Evolutionary conservation across 1,284 basidiomycete genomes (phyloP).

Genomic region (Cutaneotrichosporon curvatum): DNA sequence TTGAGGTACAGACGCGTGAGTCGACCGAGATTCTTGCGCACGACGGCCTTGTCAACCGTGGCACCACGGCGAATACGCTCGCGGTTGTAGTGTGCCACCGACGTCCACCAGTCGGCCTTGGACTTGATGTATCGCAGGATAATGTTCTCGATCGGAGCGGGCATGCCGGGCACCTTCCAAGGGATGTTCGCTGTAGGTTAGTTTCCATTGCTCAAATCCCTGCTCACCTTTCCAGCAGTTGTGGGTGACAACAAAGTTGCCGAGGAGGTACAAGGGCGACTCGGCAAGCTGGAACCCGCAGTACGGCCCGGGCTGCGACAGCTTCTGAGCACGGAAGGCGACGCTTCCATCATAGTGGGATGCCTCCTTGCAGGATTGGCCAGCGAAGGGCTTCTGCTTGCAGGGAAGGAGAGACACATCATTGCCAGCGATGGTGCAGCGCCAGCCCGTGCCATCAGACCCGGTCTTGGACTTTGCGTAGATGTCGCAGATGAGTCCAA

Average conservation of each 20-base stretch:
- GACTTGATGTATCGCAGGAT: constrained; percentile 98
- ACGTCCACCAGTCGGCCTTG: constrained; percentile 99
- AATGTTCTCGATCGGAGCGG: constrained; percentile 97
- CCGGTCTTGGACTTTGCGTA: too few relatives aligned
- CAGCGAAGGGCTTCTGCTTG: too few relatives aligned
- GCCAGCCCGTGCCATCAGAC: too few relatives aligned
- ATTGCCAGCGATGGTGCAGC: too few relatives aligned
- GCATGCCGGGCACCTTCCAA: constrained; percentile 47
- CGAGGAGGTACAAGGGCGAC: not conserved
- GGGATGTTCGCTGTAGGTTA: constrained; percentile 88
- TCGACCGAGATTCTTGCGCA: constrained; percentile 49
- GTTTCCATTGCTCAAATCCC: too few relatives aligned
- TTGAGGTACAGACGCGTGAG: constrained; percentile 75
- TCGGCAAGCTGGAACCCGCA: not conserved
- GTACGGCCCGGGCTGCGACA: too few relatives aligned
- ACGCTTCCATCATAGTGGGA: too few relatives aligned
- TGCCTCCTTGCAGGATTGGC: too few relatives aligned
- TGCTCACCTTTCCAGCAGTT: too few relatives aligned
- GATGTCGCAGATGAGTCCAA: too few relatives aligned
- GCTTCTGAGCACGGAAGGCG: too few relatives aligned
- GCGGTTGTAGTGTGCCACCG: constrained; percentile 60
- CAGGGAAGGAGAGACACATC: too few relatives aligned
- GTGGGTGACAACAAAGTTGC: constrained; percentile 38
- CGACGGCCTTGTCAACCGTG: constrained; percentile 97
- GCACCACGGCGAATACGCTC: constrained; percentile 66